These are phyloP conservation scores for Chrysanthemum lavandulifolium DNA, from an alignment of 129 eudicot genomes.

Conservation along the genomic window DNA sequence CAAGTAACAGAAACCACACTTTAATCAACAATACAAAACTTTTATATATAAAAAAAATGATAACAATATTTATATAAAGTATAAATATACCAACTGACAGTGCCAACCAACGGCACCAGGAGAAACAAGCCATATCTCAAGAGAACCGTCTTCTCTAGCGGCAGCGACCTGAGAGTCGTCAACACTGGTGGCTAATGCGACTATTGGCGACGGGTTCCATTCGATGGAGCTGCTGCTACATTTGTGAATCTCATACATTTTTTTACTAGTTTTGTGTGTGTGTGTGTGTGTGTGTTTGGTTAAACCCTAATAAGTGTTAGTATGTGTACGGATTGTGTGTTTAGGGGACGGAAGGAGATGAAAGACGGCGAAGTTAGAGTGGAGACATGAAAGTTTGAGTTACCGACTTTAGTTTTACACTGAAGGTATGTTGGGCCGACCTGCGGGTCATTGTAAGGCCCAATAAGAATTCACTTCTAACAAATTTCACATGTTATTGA, in stretches of 20 bases:
- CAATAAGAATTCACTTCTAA: too few species aligned
- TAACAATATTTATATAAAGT: background rate
- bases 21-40: background rate
- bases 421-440: too few species aligned
- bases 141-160: slow-evolving; percentile 80
- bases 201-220: slow-evolving; percentile 80
- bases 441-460: too few species aligned
- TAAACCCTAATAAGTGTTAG: slow-evolving; percentile 23
- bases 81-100: slow-evolving; percentile 63
- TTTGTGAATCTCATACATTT: slow-evolving; percentile 50
- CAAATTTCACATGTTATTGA: too few species aligned
- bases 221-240: slow-evolving; percentile 53
- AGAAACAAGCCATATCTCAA: slow-evolving; percentile 96
- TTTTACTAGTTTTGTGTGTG: slow-evolving; percentile 17
- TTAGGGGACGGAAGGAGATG: too few species aligned
- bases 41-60: background rate
- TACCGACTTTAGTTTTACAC: too few species aligned
- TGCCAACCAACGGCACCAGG: slow-evolving; percentile 99
- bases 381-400: too few species aligned
- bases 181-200: slow-evolving; percentile 83
- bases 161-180: slow-evolving; percentile 92
- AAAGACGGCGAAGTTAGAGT: too few species aligned
- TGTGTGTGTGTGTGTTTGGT: background rate
- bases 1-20: slow-evolving; percentile 5
- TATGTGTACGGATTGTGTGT: too few species aligned